Conservation (phyloP, 352 stramenopile genomes). For the Globisporangium abappressorium region DNA sequence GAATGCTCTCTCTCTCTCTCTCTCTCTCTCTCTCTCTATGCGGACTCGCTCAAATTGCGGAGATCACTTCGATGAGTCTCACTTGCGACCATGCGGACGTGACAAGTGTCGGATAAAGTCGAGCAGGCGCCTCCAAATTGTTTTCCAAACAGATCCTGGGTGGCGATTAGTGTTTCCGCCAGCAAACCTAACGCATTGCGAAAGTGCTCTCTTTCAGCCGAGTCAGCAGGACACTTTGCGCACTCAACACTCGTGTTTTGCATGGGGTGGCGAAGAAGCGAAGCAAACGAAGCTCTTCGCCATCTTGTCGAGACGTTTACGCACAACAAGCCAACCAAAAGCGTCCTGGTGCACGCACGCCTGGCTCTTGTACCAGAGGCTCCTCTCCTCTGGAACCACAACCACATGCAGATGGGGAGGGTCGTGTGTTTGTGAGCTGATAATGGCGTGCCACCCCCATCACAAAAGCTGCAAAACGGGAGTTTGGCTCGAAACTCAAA, state of each 20-base stretch:
- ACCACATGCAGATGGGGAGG: background rate
- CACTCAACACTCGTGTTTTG: background rate
- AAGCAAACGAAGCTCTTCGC: background rate
- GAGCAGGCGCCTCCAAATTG: background rate
- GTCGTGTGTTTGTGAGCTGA: background rate
- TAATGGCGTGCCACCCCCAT: conserved; percentile 1
- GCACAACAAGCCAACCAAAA: background rate
- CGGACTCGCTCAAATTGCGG: too few relatives aligned
- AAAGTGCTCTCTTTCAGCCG: background rate
- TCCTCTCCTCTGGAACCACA: background rate
- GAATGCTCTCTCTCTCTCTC: too few relatives aligned
- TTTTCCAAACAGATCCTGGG: background rate
- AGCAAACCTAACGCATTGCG: background rate
- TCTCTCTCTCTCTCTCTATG: too few relatives aligned
- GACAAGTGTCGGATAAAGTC: background rate
- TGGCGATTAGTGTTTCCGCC: background rate
- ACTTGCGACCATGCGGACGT: background rate
- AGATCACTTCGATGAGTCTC: background rate
- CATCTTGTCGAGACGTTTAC: background rate
- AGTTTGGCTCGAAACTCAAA: background rate
- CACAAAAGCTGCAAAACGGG: background rate
- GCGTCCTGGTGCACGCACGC: background rate
- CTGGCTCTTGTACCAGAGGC: background rate
- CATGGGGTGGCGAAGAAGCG: background rate
- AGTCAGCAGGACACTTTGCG: background rate